Evolutionary conservation across 768 basidiomycete species (phyloP), one percentile per base, ranked within the genome.

Genomic region (Pleurotus giganteus): DNA sequence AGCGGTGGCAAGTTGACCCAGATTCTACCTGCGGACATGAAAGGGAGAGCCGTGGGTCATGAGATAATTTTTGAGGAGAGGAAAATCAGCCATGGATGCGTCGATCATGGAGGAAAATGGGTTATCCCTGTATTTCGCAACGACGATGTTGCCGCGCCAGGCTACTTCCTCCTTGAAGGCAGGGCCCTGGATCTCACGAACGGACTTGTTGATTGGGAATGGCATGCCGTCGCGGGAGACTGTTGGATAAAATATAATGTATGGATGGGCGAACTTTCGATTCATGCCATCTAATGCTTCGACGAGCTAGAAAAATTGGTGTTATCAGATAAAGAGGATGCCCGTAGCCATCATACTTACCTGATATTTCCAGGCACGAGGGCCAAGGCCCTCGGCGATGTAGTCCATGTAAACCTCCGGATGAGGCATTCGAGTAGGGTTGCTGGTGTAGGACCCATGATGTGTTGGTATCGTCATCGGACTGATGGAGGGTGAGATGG

Each of bases 401-500:
- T 81, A 62, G 58, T 91, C 88, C 89, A 92, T 92, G 65, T 88
- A 83, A 37, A 89, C 81, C 67, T 91, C 89, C 9, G 90, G 90
- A 67, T 92, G 90, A 0, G 90, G 90, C 75, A 89, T 80, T 50
- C 85, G 83, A 43, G 82, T 71, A 28, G 77, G 77, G 26, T 76
- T 69, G 53, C 71, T 65, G 41, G 74, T 74, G 52, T 78, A 77
- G 9, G 75, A 68, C 12, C 70, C 70, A 56, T 79, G 78, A 43
- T 77, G 75, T 54, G 73, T 69, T 15, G 73, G 71, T 55, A 74
- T 62, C 51, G 75, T 66, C 69, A 77, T 74, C 2, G 75, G 75
- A 59, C 79, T 81, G 57, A 19, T 27, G 32, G 41, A 53, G 57
- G 15, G 24, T 28, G 39, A 57, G 53, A 54, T 46, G 51, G 23